phyloP scores from a whole-genome alignment of 805 yeast genomes.

The Ogataea minuta region DNA sequence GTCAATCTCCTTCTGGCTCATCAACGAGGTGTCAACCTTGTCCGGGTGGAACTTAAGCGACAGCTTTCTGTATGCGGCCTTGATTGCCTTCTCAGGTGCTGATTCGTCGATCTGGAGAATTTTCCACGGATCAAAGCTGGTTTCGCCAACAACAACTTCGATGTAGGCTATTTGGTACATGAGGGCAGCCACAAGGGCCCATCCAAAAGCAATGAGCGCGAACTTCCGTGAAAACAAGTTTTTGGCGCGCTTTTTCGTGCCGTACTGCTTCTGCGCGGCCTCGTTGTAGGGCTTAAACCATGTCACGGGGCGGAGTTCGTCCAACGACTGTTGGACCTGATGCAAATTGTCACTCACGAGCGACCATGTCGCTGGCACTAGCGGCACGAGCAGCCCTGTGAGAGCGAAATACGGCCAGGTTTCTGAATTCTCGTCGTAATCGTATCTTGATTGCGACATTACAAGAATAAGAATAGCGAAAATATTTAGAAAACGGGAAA shows the following conservation, averaged over 20 bases:
- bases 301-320: constrained; percentile 23
- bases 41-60: constrained; percentile 93
- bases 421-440: constrained; percentile 84
- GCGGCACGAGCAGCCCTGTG: constrained; percentile 64
- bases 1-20: constrained; percentile 52
- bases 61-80: constrained; percentile 78
- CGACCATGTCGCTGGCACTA: constrained; percentile 52
- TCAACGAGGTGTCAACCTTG: constrained; percentile 64
- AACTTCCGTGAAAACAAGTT: constrained; percentile 36
- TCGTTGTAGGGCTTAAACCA: constrained; percentile 38
- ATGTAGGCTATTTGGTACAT: constrained; percentile 42
- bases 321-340: constrained; percentile 2
- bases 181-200: constrained; percentile 53
- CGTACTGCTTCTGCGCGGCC: constrained; percentile 31
- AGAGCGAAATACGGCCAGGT: constrained; percentile 91
- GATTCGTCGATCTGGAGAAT: constrained; percentile 69
- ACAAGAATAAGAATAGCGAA: constrained; percentile 6
- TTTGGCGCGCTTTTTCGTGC: constrained; percentile 24
- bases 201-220: constrained; percentile 47
- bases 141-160: constrained; percentile 42
- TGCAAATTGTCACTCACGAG: constrained; percentile 12
- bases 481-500: neutral
- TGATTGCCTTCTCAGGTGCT: constrained; percentile 73
- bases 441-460: constrained; percentile 58
- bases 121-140: constrained; percentile 84